A percentile compares a stretch with the other conserved stretches of the same genome.
These are phyloP conservation scores for Teratosphaeriaceae sp. DNA, from an alignment of 2,329 filamentous ascomycete species.

Conservation along the genomic window DNA sequence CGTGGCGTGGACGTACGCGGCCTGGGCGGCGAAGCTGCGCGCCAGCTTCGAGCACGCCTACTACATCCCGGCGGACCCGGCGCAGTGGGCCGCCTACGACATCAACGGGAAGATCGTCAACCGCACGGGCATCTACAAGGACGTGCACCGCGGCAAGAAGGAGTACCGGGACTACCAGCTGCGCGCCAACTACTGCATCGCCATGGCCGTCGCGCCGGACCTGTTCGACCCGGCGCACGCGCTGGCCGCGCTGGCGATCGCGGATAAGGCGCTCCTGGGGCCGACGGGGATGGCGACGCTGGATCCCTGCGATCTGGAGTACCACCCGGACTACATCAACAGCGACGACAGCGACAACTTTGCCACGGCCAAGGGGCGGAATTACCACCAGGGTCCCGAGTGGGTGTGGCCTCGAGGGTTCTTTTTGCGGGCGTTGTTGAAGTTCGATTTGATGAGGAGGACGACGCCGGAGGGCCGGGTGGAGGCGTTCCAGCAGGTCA, in stretches of 20 bases:
- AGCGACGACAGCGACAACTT: conserved; percentile 90
- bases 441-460: conserved; percentile 76
- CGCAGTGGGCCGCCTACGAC: conserved; percentile 70
- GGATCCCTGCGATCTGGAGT: conserved; percentile 86
- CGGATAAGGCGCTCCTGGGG: conserved; percentile 72
- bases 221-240: conserved; percentile 78
- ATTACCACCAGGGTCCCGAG: conserved; percentile 97
- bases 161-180: conserved; percentile 98
- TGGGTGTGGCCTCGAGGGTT: conserved; percentile 98
- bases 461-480: conserved; percentile 60
- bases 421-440: conserved; percentile 84
- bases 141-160: conserved; percentile 87
- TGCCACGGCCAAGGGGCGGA: conserved; percentile 84
- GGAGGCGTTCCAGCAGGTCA: conserved; percentile 94
- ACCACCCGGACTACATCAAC: conserved; percentile 91
- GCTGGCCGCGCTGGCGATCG: conserved; percentile 68
- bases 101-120: conserved; percentile 75
- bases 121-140: conserved; percentile 95
- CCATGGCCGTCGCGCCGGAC: conserved; percentile 87
- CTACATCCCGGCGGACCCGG: conserved; percentile 66
- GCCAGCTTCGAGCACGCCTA: conserved; percentile 87
- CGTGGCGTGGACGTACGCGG: conserved; percentile 59
- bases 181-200: conserved; percentile 87
- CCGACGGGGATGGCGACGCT: conserved; percentile 94
- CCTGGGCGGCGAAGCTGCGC: conserved; percentile 77